These are phyloP conservation scores for Cytauxzoon felis DNA, from an alignment of 169 alveolate genomes.

Conservation along the genomic window DNA sequence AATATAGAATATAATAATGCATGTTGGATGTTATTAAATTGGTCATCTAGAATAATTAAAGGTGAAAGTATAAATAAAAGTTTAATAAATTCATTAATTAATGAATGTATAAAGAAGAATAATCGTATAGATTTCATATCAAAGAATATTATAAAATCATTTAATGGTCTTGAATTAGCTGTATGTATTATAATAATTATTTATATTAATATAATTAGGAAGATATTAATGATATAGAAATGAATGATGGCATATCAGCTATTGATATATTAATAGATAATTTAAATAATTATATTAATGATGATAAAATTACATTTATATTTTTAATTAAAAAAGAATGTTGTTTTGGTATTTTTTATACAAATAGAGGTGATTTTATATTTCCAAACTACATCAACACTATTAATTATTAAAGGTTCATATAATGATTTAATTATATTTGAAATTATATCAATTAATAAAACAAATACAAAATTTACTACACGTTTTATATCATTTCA, in stretches of 20 bases:
- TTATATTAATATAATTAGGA: constrained; percentile 11
- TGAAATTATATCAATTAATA: constrained; percentile 9
- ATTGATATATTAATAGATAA: constrained; percentile 30
- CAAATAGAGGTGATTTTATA: constrained; percentile 26
- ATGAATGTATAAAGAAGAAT: constrained; percentile 15
- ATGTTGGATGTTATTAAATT: constrained; percentile 42
- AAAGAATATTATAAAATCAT: constrained; percentile 18
- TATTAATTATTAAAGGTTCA: constrained; percentile 15
- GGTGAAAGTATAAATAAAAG: constrained; percentile 45
- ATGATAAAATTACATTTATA: constrained; percentile 15
- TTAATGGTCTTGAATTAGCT: constrained; percentile 44
- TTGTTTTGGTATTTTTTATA: constrained; percentile 32
- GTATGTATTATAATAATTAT: neutral
- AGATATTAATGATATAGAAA: constrained; percentile 23
- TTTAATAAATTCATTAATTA: constrained; percentile 17
- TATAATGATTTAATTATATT: constrained; percentile 27
- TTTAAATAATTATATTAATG: constrained; percentile 7
- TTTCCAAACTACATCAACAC: neutral
- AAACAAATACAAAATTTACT: neutral
- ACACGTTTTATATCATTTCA: constrained; percentile 26
- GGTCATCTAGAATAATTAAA: constrained; percentile 43
- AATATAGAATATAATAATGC: constrained; percentile 12
- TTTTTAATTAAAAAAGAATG: constrained; percentile 9
- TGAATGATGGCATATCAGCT: constrained; percentile 38
- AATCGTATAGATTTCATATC: constrained; percentile 24